Evolutionary conservation across 306 rosid species (phyloP).

Genomic region (Vigna reflexopilosa): DNA sequence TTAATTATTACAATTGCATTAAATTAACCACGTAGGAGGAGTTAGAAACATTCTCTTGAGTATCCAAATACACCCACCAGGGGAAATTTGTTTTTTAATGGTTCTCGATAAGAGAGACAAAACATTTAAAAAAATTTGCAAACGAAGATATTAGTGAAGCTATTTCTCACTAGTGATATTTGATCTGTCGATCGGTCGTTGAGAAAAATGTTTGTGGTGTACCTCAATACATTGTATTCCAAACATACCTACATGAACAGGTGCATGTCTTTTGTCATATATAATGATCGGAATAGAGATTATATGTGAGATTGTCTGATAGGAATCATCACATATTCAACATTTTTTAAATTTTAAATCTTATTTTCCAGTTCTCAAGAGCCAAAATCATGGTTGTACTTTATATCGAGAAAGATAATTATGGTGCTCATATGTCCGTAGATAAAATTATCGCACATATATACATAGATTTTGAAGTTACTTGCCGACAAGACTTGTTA

Average conservation of each 20-base stretch:
- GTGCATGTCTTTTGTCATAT: slow-evolving; percentile 11
- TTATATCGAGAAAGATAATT: background rate
- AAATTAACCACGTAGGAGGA: too few species aligned
- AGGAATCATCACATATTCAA: background rate
- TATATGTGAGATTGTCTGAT: background rate
- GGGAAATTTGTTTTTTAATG: too few species aligned
- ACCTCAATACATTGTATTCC: background rate
- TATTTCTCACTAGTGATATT: too few species aligned
- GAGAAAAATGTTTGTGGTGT: background rate
- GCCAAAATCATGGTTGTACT: background rate
- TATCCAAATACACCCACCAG: too few species aligned
- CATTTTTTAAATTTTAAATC: background rate
- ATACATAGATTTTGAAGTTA: background rate
- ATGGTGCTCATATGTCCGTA: background rate
- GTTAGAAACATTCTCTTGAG: too few species aligned
- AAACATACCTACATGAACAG: background rate
- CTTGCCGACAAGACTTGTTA: background rate
- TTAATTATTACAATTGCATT: too few species aligned
- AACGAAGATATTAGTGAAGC: too few species aligned
- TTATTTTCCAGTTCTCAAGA: background rate
- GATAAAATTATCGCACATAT: background rate
- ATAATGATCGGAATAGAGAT: slow-evolving; percentile 23
- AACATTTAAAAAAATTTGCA: too few species aligned
- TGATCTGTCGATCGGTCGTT: background rate
- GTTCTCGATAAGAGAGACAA: too few species aligned